Base-by-base conservation (phyloP, 2,329 filamentous ascomycete species). In the Albophoma yamanashiensis region DNA sequence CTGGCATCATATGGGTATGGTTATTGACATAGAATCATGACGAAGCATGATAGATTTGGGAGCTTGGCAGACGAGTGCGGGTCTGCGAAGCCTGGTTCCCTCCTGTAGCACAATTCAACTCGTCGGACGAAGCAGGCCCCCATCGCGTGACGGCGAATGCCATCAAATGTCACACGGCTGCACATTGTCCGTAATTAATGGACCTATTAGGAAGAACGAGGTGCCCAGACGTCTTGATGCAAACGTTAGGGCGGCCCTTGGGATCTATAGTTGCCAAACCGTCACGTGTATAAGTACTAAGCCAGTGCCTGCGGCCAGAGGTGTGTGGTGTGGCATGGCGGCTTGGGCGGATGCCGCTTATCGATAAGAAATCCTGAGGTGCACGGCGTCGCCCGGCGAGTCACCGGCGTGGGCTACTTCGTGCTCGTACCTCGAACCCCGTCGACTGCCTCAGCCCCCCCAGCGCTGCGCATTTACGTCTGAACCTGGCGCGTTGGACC, bases 1-100 rank as follows among this genome's bases (percentile, higher is more conserved):
- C 73, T 79, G 71, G 75, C 78, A 52, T 73, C 76, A 11, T 57
- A 57, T 17, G 56, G 27, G 5, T 40, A 57, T 22, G n/a, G 22
- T 1, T 11, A 27, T 40, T 56, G 36, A 56, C 27, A 27, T 2
- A 27, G 20, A 5, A 22, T 34, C 31, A 47, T 36, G 20, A n/a
- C 7, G n/a, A 11, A 27, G 20, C 17, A 22, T 22, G 42, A 47
- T 55, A 38, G 20, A 15, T 8, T 14, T 15, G 31, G 31, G 50
- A 38, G 11, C n/a, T 15, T 53, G 31, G 20, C 3, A n/a, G 31
- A 52, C 47, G 20, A 14, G 15, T n/a, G 50, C 9, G n/a, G 2
- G 50, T 20, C 14, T 31, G 25, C 20, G 27, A n/a, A 12, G 6
- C 40, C 9, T 43, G 40, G 1, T n/a, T n/a, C 20, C 20, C 40